These are phyloP conservation scores for Pseudogymnoascus sp. DNA, from an alignment of 2,329 filamentous ascomycete genomes.

Conservation along the genomic window DNA sequence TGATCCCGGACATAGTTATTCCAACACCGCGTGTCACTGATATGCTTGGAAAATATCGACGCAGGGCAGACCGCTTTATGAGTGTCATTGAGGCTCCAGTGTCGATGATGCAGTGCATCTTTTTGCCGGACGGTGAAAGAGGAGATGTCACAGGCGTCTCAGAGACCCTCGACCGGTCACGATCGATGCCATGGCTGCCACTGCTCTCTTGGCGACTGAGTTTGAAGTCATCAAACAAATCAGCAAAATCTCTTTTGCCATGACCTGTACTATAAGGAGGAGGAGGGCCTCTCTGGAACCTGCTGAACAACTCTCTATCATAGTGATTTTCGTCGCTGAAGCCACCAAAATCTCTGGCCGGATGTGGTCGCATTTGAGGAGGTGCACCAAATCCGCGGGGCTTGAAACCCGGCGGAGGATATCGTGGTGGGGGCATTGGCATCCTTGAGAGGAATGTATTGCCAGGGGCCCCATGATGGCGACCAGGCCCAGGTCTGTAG, in stretches of 20 bases:
- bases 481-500: neutral
- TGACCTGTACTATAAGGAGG: neutral
- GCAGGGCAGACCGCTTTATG: slow-evolving; percentile 9
- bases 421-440: neutral
- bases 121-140: neutral
- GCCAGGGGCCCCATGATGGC: neutral
- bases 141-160: neutral
- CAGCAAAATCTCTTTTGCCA: neutral
- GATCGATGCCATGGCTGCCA: neutral
- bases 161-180: neutral
- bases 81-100: slow-evolving; percentile 9
- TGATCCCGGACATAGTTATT: neutral
- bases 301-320: neutral
- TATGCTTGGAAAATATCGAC: neutral
- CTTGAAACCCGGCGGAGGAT: neutral
- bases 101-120: neutral
- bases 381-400: neutral
- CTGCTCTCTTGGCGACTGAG: neutral
- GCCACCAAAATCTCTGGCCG: neutral
- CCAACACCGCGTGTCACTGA: neutral
- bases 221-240: neutral
- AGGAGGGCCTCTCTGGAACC: neutral
- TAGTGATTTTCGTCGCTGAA: neutral
- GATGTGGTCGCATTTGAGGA: neutral
- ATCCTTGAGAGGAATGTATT: neutral